Evolutionary conservation across 768 basidiomycete genomes (phyloP), one percentile per base, ranked within the genome.

Genomic region (Flagelloscypha sp.): DNA sequence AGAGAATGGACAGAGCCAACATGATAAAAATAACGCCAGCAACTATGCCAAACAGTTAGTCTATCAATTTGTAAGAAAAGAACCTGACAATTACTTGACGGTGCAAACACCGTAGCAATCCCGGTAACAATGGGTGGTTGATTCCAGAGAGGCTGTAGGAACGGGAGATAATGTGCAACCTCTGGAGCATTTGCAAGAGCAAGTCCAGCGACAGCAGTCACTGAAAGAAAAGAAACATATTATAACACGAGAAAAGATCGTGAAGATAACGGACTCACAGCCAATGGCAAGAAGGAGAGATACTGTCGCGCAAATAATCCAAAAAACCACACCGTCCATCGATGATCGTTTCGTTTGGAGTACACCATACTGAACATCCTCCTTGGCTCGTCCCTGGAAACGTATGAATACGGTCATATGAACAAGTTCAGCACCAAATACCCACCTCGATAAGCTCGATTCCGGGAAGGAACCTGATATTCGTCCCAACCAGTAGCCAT

Each of bases 351-450:
- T 70, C 41, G 70, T 65, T 54, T 84, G 81, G 32, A 88, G 58
- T 17, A 83, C 75, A 39, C 79, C 75, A 84, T 85, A 90, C 36
- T 80, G 59, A 23, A 90, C 74, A 52, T 88, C 85, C 48, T 88
- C 84, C 54, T 84, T 86, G 10, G 84, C 79, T 40, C 81, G 61
- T 2, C 86, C 86, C n/a, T n/a, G n/a, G n/a, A n/a, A n/a, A n/a
- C n/a, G n/a, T n/a, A n/a, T n/a, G n/a, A n/a, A n/a, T n/a, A n/a
- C n/a, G n/a, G n/a, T n/a, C n/a, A n/a, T n/a, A n/a, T n/a, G n/a
- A n/a, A n/a, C n/a, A n/a, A n/a, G n/a, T n/a, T n/a, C n/a, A n/a
- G n/a, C n/a, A n/a, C n/a, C n/a, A n/a, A n/a, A n/a, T n/a, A n/a
- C n/a, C n/a, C n/a, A n/a, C n/a, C 49, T 84, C 79, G 16, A 90